A percentile compares a stretch with the other conserved stretches of the same genome.
Conservation (phyloP, 1,284 basidiomycete species). For the Trametes polyzona region DNA sequence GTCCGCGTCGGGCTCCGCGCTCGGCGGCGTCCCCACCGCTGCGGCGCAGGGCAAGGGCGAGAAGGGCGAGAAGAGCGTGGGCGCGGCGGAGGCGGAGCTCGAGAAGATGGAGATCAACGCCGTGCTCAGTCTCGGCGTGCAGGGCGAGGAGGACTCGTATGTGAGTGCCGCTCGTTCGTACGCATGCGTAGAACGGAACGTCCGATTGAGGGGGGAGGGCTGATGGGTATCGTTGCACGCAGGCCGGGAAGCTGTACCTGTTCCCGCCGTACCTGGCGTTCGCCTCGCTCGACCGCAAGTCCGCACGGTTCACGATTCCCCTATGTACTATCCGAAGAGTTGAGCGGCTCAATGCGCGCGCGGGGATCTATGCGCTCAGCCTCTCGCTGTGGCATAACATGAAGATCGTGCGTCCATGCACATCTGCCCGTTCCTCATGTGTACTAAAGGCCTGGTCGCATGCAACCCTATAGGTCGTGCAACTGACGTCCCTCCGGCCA, state of each 20-base stretch:
- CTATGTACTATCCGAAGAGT: conserved; percentile 93
- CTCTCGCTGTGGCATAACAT: conserved; percentile 95
- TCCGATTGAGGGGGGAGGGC: neutral
- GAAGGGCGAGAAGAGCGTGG: conserved; percentile 29
- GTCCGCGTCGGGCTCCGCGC: conserved; percentile 7
- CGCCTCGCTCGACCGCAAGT: conserved; percentile 89
- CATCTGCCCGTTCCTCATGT: neutral
- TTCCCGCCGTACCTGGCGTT: conserved; percentile 93
- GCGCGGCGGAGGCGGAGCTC: conserved; percentile 38
- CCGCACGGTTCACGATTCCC: conserved; percentile 90
- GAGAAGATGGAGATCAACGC: conserved; percentile 91
- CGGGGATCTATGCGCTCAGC: conserved; percentile 94
- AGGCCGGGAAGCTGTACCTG: conserved; percentile 93
- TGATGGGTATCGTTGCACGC: neutral
- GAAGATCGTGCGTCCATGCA: conserved; percentile 78
- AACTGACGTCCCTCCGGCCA: conserved; percentile 93
- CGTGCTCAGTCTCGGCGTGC: conserved; percentile 78
- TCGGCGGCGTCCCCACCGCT: neutral
- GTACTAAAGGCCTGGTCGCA: neutral
- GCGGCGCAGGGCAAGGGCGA: conserved; percentile 18
- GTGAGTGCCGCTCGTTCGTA: conserved; percentile 55
- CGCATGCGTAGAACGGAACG: neutral
- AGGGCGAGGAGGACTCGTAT: conserved; percentile 90
- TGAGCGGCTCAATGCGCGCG: conserved; percentile 90
- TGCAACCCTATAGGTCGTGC: conserved; percentile 73